Base-by-base conservation (phyloP, 441 rosid species). In the Manihot esculenta region DNA sequence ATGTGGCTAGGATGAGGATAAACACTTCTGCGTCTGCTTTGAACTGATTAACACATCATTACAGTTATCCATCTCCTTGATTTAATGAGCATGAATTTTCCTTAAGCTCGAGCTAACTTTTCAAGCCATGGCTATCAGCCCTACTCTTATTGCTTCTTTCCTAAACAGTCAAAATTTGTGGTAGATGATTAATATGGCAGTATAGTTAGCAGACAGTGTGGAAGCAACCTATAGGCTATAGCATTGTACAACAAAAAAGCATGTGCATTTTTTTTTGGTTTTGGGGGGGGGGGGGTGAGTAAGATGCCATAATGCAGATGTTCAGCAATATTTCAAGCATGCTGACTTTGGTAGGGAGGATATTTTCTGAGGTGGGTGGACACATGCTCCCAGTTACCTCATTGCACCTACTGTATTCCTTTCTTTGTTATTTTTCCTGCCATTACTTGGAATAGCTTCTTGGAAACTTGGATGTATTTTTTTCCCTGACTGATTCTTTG, bases 301-400 rank as follows among this genome's bases (percentile, higher is more conserved):
- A 18, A 53, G 70, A 35, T 66, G 59, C 41, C 66, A 62, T 11
- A 5, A 58, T 26, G 45, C 45, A 24, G 64, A 30, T 30, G 33
- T 30, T 30, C 33, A 30, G 33, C 33, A 30, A 30, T 24, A 24
- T 44, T 27, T 30, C 54, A 7, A 42, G 51, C 17, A 24, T 56
- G 20, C 21, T 38, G 24, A 53, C 0, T n/a, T 55, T 30, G 42
- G 11, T 55, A 7, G 9, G 8, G 2, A 20, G 17, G 21, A 38
- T 9, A 3, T 68, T 42, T 35, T 57, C 14, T 48, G 26, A 21
- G n/a, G 8, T 38, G 48, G 70, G 47, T 38, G 35, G 24, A 7
- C 15, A 67, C 21, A 38, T 14, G 23, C 12, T 55, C 33, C 33
- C 33, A 30, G 33, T 30, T 30, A 1, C 33, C 33, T 30, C 33